Base-by-base conservation (phyloP, 2,329 filamentous ascomycete genomes). In the Penicillium sp. region DNA sequence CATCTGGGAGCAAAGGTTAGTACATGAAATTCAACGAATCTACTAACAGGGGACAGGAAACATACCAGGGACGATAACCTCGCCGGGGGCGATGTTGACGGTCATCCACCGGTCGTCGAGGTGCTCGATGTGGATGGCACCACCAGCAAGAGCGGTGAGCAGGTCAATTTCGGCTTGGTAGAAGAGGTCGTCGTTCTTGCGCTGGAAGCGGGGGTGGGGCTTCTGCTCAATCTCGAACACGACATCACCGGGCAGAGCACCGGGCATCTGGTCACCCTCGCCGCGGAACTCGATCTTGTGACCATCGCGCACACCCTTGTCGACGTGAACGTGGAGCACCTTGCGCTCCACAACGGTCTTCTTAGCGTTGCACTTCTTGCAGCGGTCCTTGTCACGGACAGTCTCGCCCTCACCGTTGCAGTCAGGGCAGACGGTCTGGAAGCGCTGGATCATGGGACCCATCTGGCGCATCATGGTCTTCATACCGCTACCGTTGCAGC, bases 381-480 rank as follows among this genome's bases (percentile, higher is more conserved):
- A 99, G 70, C 91, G 89, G 75, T 99, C 94, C 82, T 95, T 95
- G 65, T 97, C 93, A 72, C 91, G 91, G 75, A 99, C 93, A 63
- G 89, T 92, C 81, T 99, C 94, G 57, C 94, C 93, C 77, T 99
- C 94, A 60, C 95, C 95, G 67, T 94, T 93, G 75, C 94, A 99
- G 79, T 99, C 95, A 27, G 92, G 90, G 84, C 94, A 99, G 67
- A 97, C 92, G 29, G 93, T 97, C 83, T 99, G 94, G 86, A 99
- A 99, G 55, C 94, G 91, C 81, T 99, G 95, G 67, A 99, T 97
- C 94, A 99, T 99, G 56, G 94, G 94, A 48, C 94, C 94, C 92
- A 99, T 97, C 79, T 99, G 94, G 73, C 95, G 90, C 94, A 99
- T 97, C 93, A 99, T 97, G 39, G 91, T 97, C 89, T 97, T 97